phyloP scores from a whole-genome alignment of 2,329 filamentous ascomycete genomes.

The Neofusicoccum laricinum region DNA sequence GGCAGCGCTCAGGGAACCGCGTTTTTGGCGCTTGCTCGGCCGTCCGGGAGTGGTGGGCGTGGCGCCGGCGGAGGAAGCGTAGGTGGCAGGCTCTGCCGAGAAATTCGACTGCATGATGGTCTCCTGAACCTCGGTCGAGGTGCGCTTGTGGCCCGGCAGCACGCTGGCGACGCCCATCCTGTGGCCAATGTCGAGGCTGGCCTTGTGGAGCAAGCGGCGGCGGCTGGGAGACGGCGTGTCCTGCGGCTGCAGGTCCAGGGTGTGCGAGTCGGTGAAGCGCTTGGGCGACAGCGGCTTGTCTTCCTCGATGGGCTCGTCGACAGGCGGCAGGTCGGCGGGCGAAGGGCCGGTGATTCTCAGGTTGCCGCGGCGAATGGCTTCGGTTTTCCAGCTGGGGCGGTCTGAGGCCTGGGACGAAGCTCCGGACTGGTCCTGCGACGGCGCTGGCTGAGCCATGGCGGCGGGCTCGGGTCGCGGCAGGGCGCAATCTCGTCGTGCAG shows the following conservation, averaged over 20 bases:
- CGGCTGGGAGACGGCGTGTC: constrained; percentile 17
- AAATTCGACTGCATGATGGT: constrained; percentile 22
- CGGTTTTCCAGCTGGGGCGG: constrained; percentile 38
- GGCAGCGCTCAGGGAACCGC: constrained; percentile 34
- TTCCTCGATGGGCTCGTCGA: neutral
- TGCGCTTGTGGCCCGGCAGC: constrained; percentile 21
- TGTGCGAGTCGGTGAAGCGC: constrained; percentile 15
- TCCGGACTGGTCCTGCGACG: constrained; percentile 13
- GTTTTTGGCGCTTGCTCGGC: constrained; percentile 28
- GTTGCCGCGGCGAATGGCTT: constrained; percentile 37
- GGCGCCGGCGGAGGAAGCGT: constrained; percentile 21
- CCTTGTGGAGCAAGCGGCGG: constrained; percentile 12
- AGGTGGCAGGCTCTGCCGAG: neutral
- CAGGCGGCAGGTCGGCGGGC: constrained; percentile 20
- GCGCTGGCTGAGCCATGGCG: constrained; percentile 33
- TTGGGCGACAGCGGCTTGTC: constrained; percentile 17
- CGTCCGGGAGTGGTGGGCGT: constrained; percentile 29
- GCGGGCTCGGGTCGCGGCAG: constrained; percentile 14
- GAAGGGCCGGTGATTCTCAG: constrained; percentile 39
- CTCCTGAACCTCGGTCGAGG: constrained; percentile 25
- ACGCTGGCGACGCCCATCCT: neutral
- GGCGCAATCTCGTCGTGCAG: constrained; percentile 9
- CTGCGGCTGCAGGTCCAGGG: constrained; percentile 14
- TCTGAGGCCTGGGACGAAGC: constrained; percentile 4
- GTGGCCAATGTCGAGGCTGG: constrained; percentile 5